Evolutionary conservation across 208 protist genomes (phyloP).

Genomic region (Leishmania major): DNA sequence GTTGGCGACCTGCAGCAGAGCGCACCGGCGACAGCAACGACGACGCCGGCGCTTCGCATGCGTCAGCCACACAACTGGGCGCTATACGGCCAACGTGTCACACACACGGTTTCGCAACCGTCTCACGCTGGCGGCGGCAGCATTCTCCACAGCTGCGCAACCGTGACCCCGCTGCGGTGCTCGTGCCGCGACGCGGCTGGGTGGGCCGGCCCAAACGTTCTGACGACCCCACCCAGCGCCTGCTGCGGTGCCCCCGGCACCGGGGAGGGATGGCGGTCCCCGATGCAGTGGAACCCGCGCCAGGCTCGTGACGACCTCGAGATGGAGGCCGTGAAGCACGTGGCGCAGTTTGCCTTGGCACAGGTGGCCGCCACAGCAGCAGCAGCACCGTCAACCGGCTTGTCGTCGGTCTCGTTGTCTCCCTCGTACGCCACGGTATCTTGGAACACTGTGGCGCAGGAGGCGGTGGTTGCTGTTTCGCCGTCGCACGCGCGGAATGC

Average conservation of each 20-base stretch:
- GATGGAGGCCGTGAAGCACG: slow-evolving; percentile 19
- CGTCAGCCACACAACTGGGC: neutral
- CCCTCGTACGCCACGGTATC: neutral
- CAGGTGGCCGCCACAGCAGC: slow-evolving; percentile 8
- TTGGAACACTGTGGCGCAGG: neutral
- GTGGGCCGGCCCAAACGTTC: neutral
- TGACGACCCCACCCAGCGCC: neutral
- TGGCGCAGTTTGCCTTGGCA: slow-evolving; percentile 14
- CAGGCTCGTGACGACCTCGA: slow-evolving; percentile 24
- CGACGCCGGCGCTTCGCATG: slow-evolving; percentile 1
- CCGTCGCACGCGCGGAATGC: neutral
- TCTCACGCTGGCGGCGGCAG: neutral
- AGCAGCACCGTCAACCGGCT: neutral
- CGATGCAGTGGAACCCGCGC: slow-evolving; percentile 33
- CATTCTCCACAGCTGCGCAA: neutral
- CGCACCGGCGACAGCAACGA: neutral
- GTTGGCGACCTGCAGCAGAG: neutral
- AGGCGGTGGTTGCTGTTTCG: neutral
- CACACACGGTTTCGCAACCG: neutral
- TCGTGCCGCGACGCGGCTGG: neutral
- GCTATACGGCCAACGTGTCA: neutral
- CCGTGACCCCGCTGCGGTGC: neutral
- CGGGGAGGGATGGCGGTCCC: slow-evolving; percentile 22
- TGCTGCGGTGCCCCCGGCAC: neutral
- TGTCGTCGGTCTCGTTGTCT: neutral